Percentiles rank a stretch among this genome's conserved stretches.
Conservation (phyloP, 1,139 yeast genomes). For the Debaryomycetaceae sp. region DNA sequence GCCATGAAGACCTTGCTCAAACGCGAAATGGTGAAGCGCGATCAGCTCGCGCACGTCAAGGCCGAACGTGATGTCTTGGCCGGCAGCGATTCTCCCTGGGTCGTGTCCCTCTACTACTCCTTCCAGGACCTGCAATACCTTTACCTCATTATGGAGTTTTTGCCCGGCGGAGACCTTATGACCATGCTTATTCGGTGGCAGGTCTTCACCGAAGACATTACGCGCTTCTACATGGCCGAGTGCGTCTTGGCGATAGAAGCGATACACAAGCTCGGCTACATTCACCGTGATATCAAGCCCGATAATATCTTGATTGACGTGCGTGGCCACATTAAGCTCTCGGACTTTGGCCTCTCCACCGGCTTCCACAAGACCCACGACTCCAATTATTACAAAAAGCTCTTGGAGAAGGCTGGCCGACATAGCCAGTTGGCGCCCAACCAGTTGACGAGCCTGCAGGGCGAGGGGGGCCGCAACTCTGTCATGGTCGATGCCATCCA, state of each 20-base stretch:
- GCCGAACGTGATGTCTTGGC: slow-evolving; percentile 83
- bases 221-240: slow-evolving; percentile 78
- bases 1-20: slow-evolving; percentile 76
- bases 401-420: slow-evolving; percentile 48
- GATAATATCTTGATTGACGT: slow-evolving; percentile 74
- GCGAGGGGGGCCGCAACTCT: slow-evolving; percentile 44
- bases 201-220: slow-evolving; percentile 73
- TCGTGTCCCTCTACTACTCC: slow-evolving; percentile 68
- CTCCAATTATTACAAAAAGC: slow-evolving; percentile 62
- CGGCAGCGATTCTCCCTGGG: slow-evolving; percentile 83
- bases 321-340: slow-evolving; percentile 66
- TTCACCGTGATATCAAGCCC: slow-evolving; percentile 72
- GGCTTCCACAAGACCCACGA: slow-evolving; percentile 84
- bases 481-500: slow-evolving; percentile 94
- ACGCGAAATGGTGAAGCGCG: slow-evolving; percentile 75
- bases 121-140: slow-evolving; percentile 70
- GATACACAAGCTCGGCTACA: slow-evolving; percentile 67
- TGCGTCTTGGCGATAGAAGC: slow-evolving; percentile 81
- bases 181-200: slow-evolving; percentile 85
- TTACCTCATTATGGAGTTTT: slow-evolving; percentile 72
- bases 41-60: slow-evolving; percentile 74
- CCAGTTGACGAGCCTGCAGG: slow-evolving; percentile 8
- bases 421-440: slow-evolving; percentile 15
- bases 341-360: slow-evolving; percentile 77
- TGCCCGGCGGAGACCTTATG: slow-evolving; percentile 84